phyloP scores from a whole-genome alignment of 192 early-diverging fungal genomes.

The Podila clonocystis region DNA sequence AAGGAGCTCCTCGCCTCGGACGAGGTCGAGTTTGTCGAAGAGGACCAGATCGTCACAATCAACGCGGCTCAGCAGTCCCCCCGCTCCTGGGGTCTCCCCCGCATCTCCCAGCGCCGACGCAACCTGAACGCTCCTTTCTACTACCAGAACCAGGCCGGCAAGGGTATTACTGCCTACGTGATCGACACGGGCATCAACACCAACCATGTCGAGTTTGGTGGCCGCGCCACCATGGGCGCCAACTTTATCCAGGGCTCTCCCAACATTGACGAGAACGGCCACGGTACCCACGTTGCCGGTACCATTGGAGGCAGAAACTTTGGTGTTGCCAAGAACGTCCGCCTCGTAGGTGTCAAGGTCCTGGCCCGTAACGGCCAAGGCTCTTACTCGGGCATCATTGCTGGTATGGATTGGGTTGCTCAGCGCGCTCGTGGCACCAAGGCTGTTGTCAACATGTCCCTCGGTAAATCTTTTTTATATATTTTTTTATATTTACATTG shows the following conservation, averaged over 20 bases:
- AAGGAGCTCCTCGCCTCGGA: no score
- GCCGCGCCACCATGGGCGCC: constrained; percentile 52
- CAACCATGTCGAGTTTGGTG: constrained; percentile 46
- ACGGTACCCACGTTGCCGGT: no score
- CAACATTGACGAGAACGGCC: not conserved
- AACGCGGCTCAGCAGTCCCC: constrained; percentile 49
- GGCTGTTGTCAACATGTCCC: no score
- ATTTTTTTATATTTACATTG: no score
- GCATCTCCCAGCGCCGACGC: constrained; percentile 65
- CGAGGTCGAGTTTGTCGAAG: no score
- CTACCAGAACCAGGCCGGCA: constrained; percentile 22
- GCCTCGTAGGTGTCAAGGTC: constrained; percentile 71
- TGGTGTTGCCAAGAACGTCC: constrained; percentile 78
- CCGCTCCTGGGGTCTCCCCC: constrained; percentile 86
- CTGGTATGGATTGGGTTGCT: no score
- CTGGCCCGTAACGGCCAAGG: constrained; percentile 50
- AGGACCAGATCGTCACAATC: constrained; percentile 4
- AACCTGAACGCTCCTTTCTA: constrained; percentile 47
- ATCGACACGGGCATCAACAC: constrained; percentile 46
- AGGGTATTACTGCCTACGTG: constrained; percentile 52
- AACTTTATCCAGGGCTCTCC: constrained; percentile 22
- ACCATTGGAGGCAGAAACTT: constrained; percentile 27
- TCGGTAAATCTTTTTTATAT: no score
- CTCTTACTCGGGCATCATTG: constrained; percentile 22
- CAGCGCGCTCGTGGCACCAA: no score